Evolutionary conservation across 768 basidiomycete genomes (phyloP).

Genomic region (Baorangia bicolor): DNA sequence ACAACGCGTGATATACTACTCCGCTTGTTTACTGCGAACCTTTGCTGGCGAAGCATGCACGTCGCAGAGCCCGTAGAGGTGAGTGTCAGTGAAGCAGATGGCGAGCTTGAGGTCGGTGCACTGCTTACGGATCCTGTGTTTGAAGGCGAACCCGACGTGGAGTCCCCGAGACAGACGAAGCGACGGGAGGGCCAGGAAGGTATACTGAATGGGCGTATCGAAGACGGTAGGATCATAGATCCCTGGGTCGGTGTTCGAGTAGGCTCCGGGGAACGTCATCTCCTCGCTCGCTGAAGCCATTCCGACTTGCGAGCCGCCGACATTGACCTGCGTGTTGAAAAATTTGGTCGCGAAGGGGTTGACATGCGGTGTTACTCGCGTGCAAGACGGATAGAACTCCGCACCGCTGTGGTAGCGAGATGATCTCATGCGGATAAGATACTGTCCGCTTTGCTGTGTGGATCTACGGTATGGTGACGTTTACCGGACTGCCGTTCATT

Average conservation of each 20-base stretch:
- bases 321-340: slow-evolving; percentile 38
- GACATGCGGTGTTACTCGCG: slow-evolving; percentile 35
- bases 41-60: slow-evolving; percentile 23
- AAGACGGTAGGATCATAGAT: slow-evolving; percentile 54
- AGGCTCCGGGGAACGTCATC: slow-evolving; percentile 71
- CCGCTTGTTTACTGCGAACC: slow-evolving; percentile 16
- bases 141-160: slow-evolving; percentile 14
- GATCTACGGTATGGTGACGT: slow-evolving; percentile 46
- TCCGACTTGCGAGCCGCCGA: slow-evolving; percentile 56
- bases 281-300: slow-evolving; percentile 47
- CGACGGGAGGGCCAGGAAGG: slow-evolving; percentile 56
- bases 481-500: slow-evolving; percentile 44
- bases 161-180: slow-evolving; percentile 35
- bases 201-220: slow-evolving; percentile 36
- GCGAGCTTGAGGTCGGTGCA: background rate
- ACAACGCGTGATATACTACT: slow-evolving; percentile 13
- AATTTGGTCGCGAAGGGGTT: background rate
- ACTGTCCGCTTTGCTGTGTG: slow-evolving; percentile 63
- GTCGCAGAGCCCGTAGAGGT: slow-evolving; percentile 5
- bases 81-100: slow-evolving; percentile 4
- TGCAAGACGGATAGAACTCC: slow-evolving; percentile 80
- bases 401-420: slow-evolving; percentile 60
- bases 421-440: slow-evolving; percentile 79
- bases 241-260: slow-evolving; percentile 67
- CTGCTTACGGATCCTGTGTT: background rate